Base-by-base conservation (phyloP, 2,329 filamentous ascomycete genomes). In the Cordyceps pruinosa region DNA sequence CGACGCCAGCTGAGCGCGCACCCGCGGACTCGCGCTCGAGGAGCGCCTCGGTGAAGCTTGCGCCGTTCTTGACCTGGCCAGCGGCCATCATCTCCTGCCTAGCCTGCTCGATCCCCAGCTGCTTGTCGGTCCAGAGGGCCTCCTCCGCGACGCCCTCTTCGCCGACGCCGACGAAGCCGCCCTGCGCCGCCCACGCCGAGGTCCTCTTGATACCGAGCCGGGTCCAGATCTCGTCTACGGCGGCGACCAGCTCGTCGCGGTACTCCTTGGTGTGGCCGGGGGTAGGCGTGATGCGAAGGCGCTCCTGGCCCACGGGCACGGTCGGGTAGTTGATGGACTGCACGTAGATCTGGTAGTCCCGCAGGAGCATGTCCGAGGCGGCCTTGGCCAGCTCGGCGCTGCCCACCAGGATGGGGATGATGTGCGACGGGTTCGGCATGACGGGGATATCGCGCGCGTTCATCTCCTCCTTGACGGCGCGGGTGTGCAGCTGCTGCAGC, bases 251-350 rank as follows among this genome's bases (percentile, higher is more conserved):
- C 66, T 96, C 85, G 63, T 95, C 88, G 61, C 91, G 90, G 75
- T 89, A 90, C 64, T 89, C 84, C 73, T 88, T 88, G 56, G 83
- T 84, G 72, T 99, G 94, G 44, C 94, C 94, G 0, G 94, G 94
- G 1, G 94, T 99, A 0, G 94, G 94, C 2, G 94, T 99, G 72
- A 99, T 90, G 63, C 94, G 88, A 57, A 99, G 86, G 58, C 94
- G 87, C 74, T 99, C 94, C 77, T 99, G 92, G n/a, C 94, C 94
- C 7, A 96, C 90, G 2, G 94, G 94, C 3, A 99, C 94, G 52
- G 94, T 99, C 2, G 94, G 94, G 75, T 97, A 97, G 77, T 99
- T 99, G 81, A 99, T 97, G 56, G 90, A 91, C 75, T 99, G 94
- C 26, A 99, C 94, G 70, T 99, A 99, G 69, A 99, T 97, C 60